These are phyloP conservation scores for Camellia sinensis DNA, from an alignment of 148 eudicot species.

Conservation along the genomic window DNA sequence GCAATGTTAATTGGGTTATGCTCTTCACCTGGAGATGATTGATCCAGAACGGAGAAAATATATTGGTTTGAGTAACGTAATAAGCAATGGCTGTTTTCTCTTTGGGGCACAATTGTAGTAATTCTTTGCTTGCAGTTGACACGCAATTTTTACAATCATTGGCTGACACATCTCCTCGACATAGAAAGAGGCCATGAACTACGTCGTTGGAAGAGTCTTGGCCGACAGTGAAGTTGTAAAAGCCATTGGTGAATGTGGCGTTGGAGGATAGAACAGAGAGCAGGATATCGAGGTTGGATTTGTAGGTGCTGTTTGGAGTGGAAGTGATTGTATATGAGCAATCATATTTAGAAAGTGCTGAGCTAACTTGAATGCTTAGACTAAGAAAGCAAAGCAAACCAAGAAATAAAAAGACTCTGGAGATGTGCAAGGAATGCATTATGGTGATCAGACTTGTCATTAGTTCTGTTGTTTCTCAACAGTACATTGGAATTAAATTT, in stretches of 20 bases:
- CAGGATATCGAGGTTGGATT: not conserved
- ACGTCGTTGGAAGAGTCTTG: not conserved
- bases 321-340: not conserved
- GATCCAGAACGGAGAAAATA: slow-evolving; percentile 13
- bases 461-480: too few species aligned
- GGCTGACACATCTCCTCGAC: slow-evolving; percentile 30
- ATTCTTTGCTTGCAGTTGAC: slow-evolving; percentile 1
- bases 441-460: too few species aligned
- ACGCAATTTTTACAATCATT: slow-evolving; percentile 28
- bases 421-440: not conserved
- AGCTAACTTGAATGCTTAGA: not conserved
- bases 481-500: too few species aligned
- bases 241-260: not conserved
- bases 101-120: slow-evolving; percentile 2
- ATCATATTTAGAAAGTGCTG: not conserved
- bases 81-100: slow-evolving; percentile 11
- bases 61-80: slow-evolving; percentile 32
- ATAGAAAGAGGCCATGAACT: slow-evolving; percentile 35
- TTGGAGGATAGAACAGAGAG: not conserved
- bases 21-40: not conserved
- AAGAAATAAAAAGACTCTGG: not conserved
- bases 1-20: not conserved
- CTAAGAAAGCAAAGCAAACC: not conserved
- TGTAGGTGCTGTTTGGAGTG: not conserved
- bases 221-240: slow-evolving; percentile 9